phyloP scores from a whole-genome alignment of 169 alveolate species.

The Cryptosporidium bovis region DNA sequence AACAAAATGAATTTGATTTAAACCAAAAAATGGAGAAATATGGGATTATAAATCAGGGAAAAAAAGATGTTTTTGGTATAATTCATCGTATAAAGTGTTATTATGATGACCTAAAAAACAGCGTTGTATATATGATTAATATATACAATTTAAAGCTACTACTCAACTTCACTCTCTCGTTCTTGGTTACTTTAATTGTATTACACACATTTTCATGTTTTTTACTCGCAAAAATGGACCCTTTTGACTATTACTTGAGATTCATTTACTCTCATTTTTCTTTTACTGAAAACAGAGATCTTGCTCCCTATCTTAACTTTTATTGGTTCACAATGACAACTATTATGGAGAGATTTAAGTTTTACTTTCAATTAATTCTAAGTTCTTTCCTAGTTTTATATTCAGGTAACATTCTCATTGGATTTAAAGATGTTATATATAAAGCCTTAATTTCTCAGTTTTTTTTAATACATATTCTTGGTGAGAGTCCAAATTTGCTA shows the following conservation, averaged over 20 bases:
- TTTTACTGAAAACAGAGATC: constrained; percentile 27
- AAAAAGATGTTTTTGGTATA: not conserved
- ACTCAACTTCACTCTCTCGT: not conserved
- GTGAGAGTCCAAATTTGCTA: constrained; percentile 26
- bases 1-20: not conserved
- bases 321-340: constrained; percentile 52
- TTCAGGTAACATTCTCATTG: not conserved
- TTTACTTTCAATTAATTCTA: constrained; percentile 27
- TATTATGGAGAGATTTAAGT: constrained; percentile 16
- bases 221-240: not conserved
- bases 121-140: no score
- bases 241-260: not conserved
- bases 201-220: constrained; percentile 32
- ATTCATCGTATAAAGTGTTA: not conserved
- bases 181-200: not conserved
- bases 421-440: constrained; percentile 3
- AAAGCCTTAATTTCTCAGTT: constrained; percentile 18
- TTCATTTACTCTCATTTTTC: constrained; percentile 8
- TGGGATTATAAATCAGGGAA: no score
- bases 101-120: not conserved
- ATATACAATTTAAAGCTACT: not conserved
- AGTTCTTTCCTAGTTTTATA: constrained; percentile 1
- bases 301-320: constrained; percentile 30
- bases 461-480: constrained; percentile 1
- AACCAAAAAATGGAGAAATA: no score